These are phyloP conservation scores for Diutina sp. DNA, from an alignment of 1,139 yeast species.

Conservation along the genomic window DNA sequence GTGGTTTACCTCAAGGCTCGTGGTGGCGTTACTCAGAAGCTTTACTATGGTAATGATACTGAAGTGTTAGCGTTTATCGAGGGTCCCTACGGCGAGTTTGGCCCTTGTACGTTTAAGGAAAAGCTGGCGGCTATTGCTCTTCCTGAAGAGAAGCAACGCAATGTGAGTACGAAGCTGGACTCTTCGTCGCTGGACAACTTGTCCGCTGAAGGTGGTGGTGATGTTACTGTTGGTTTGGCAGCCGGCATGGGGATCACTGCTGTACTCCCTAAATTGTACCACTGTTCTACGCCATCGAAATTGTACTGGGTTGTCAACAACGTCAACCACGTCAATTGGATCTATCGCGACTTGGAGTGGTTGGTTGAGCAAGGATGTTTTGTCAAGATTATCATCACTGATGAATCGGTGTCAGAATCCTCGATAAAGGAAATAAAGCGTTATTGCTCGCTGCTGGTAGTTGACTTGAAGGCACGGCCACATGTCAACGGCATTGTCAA, in stretches of 20 bases:
- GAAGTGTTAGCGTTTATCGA: slow-evolving; percentile 8
- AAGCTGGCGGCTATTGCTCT: neutral
- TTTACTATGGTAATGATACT: slow-evolving; percentile 5
- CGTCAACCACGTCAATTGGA: slow-evolving; percentile 5
- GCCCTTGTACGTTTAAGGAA: neutral
- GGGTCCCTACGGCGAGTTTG: slow-evolving; percentile 8
- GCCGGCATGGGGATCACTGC: slow-evolving; percentile 8
- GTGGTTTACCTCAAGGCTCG: slow-evolving; percentile 7
- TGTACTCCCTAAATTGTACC: slow-evolving; percentile 6
- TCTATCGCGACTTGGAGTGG: slow-evolving; percentile 5
- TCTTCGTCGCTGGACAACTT: neutral
- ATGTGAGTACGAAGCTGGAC: neutral
- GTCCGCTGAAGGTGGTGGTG: slow-evolving; percentile 3
- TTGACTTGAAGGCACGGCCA: neutral
- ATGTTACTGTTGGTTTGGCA: slow-evolving; percentile 6
- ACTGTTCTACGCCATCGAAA: slow-evolving; percentile 4
- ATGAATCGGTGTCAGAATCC: neutral
- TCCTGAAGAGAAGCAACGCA: neutral
- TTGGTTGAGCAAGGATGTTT: slow-evolving; percentile 1
- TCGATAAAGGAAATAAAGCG: neutral
- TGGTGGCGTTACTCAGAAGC: slow-evolving; percentile 5
- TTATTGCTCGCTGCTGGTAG: neutral
- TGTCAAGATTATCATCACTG: neutral
- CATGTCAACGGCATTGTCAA: neutral
- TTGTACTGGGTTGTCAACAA: slow-evolving; percentile 7